Conservation (phyloP, 345 rosid genomes). For the Sonneratia alba region DNA sequence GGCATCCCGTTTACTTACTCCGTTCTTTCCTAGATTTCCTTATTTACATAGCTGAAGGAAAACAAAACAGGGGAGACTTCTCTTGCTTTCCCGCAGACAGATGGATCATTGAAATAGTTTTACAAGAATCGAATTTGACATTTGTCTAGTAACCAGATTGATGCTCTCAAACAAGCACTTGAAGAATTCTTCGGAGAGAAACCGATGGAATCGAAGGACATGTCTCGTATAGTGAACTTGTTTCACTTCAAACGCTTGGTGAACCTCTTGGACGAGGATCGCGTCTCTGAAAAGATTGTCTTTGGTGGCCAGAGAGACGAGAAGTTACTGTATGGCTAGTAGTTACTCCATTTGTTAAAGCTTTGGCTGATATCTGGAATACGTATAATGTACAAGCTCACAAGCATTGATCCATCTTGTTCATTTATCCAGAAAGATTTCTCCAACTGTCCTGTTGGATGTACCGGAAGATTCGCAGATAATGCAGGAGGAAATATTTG, state of each 20-base stretch:
- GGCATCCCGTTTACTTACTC: not conserved
- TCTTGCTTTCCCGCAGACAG: not conserved
- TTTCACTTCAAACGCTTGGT: slow-evolving; percentile 30
- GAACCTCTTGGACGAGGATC: slow-evolving; percentile 32
- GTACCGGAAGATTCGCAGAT: slow-evolving; percentile 34
- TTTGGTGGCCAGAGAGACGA: slow-evolving; percentile 37
- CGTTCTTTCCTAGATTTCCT: not conserved
- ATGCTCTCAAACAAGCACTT: slow-evolving; percentile 22
- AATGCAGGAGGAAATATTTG: slow-evolving; percentile 57
- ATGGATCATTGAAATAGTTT: not conserved
- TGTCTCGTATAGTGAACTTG: slow-evolving; percentile 27
- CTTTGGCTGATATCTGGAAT: not conserved
- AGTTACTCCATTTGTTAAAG: not conserved
- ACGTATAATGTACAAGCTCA: not conserved
- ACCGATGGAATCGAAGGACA: slow-evolving; percentile 36
- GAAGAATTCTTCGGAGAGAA: slow-evolving; percentile 32
- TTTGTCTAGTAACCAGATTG: slow-evolving; percentile 17
- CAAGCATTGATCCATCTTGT: not conserved
- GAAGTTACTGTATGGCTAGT: slow-evolving; percentile 23
- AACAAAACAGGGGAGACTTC: not conserved
- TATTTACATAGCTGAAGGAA: not conserved
- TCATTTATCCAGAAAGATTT: slow-evolving; percentile 27
- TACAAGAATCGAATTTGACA: not conserved
- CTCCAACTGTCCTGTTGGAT: slow-evolving; percentile 40
- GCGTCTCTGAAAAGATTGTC: slow-evolving; percentile 28